These are phyloP conservation scores for Aspergillus nidulans DNA, from an alignment of 495 filamentous ascomycete genomes.

Conservation along the genomic window DNA sequence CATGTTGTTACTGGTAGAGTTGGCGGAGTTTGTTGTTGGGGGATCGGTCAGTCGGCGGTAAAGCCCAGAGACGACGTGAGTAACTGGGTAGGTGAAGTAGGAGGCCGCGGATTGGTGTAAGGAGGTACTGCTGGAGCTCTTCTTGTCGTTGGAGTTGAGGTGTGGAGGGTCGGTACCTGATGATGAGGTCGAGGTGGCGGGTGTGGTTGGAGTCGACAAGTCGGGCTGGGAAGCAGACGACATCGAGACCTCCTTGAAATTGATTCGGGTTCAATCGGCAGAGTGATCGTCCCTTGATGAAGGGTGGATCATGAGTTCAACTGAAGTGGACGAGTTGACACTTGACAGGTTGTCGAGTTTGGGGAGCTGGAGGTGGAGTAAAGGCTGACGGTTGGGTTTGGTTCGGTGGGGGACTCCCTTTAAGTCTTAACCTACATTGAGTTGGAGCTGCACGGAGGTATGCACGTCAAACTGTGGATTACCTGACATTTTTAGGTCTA, in stretches of 20 bases:
- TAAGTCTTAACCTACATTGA: not conserved
- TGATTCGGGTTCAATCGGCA: not conserved
- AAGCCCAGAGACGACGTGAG: constrained; percentile 49
- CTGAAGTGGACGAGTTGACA: not conserved
- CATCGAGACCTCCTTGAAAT: constrained; percentile 3
- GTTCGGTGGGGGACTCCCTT: constrained; percentile 2
- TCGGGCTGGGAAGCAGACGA: constrained; percentile 14
- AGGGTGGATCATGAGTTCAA: not conserved
- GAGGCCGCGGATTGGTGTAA: constrained; percentile 37
- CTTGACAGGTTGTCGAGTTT: not conserved
- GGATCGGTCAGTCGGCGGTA: constrained; percentile 51
- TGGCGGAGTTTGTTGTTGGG: constrained; percentile 8
- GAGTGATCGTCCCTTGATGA: not conserved
- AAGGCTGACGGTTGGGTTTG: constrained; percentile 10
- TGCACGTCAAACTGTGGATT: not conserved
- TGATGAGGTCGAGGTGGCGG: constrained; percentile 23
- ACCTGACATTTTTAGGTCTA: not conserved
- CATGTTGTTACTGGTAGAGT: constrained; percentile 19
- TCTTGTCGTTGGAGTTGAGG: constrained; percentile 21
- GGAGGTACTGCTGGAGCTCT: constrained; percentile 14
- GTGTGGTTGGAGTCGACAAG: constrained; percentile 11
- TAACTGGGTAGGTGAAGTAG: constrained; percentile 54
- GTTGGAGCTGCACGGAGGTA: not conserved
- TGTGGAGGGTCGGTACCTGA: constrained; percentile 27
- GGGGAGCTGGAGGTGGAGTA: constrained; percentile 5